Conservation (phyloP, 78 protist genomes). For the Chrysochromulina parva region DNA sequence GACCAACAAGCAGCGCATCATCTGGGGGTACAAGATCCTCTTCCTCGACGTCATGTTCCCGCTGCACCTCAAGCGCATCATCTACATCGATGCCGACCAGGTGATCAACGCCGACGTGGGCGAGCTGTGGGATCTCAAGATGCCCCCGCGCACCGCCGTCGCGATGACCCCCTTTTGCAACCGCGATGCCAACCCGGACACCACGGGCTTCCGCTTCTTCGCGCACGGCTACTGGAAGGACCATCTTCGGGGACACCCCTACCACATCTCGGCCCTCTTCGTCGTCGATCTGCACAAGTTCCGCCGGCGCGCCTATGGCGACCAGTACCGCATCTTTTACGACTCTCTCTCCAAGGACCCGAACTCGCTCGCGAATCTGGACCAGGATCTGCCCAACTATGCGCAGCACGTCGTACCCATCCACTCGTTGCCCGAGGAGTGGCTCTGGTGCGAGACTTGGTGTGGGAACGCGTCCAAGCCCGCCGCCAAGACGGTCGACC, state of each 20-base stretch:
- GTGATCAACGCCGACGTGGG: constrained; percentile 87
- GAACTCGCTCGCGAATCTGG: constrained; percentile 78
- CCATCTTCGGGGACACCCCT: constrained; percentile 85
- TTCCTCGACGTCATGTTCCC: constrained; percentile 99
- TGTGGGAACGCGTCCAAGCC: constrained; percentile 28
- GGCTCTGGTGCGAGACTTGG: constrained; percentile 99
- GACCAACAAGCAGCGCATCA: constrained; percentile 92
- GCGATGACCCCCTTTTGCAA: constrained; percentile 94
- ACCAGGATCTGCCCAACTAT: constrained; percentile 98
- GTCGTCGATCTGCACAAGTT: constrained; percentile 92
- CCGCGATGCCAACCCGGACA: constrained; percentile 65
- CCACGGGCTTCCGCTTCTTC: constrained; percentile 96
- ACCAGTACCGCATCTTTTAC: constrained; percentile 81
- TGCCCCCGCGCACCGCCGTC: constrained; percentile 34
- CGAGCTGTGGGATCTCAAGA: constrained; percentile 88
- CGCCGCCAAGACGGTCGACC: constrained; percentile 95
- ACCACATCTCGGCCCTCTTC: constrained; percentile 96
- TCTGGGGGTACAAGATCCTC: constrained; percentile 97
- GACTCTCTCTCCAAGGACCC: constrained; percentile 79
- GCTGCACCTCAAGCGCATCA: constrained; percentile 5
- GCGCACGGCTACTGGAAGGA: constrained; percentile 84
- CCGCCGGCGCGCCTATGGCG: constrained; percentile 77
- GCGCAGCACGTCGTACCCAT: constrained; percentile 88
- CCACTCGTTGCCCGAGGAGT: constrained; percentile 93
- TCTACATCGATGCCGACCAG: constrained; percentile 96